These are phyloP conservation scores for Euphrasia confusa DNA, from an alignment of 257 asterid species.

Conservation along the genomic window DNA sequence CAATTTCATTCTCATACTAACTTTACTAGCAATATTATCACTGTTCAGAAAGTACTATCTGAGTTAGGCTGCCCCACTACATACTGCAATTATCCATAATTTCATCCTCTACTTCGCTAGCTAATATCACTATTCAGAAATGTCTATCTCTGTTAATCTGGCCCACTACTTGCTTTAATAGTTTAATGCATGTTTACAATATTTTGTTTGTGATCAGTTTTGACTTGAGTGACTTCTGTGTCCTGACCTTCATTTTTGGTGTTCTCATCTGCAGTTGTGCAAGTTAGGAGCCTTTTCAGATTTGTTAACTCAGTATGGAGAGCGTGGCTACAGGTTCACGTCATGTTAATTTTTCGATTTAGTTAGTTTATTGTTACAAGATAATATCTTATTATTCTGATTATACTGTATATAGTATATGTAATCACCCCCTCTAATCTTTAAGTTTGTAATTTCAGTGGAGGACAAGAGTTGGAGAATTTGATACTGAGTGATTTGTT, in stretches of 20 bases:
- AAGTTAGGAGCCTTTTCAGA: slow-evolving; percentile 72
- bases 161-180: background rate
- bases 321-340: slow-evolving; percentile 73
- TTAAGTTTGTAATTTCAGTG: slow-evolving; percentile 47
- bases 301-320: slow-evolving; percentile 55
- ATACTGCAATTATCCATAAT: slow-evolving; percentile 3
- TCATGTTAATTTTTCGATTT: slow-evolving; percentile 20
- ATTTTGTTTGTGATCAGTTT: slow-evolving; percentile 8
- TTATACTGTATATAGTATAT: background rate
- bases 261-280: slow-evolving; percentile 47
- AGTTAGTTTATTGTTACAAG: background rate
- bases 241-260: slow-evolving; percentile 19
- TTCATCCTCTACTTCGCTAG: background rate
- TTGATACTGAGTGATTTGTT: slow-evolving; percentile 72
- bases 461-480: slow-evolving; percentile 59
- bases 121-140: background rate
- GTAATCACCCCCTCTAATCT: slow-evolving; percentile 10
- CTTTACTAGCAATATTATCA: no score
- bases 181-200: slow-evolving; percentile 7
- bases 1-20: background rate
- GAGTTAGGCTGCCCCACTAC: background rate
- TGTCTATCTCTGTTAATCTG: slow-evolving; percentile 5
- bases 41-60: no score
- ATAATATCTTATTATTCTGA: slow-evolving; percentile 8
- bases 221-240: slow-evolving; percentile 15